Evolutionary conservation across 768 basidiomycete genomes (phyloP), one percentile per base, ranked within the genome.

Genomic region (Pleurotus platypus): DNA sequence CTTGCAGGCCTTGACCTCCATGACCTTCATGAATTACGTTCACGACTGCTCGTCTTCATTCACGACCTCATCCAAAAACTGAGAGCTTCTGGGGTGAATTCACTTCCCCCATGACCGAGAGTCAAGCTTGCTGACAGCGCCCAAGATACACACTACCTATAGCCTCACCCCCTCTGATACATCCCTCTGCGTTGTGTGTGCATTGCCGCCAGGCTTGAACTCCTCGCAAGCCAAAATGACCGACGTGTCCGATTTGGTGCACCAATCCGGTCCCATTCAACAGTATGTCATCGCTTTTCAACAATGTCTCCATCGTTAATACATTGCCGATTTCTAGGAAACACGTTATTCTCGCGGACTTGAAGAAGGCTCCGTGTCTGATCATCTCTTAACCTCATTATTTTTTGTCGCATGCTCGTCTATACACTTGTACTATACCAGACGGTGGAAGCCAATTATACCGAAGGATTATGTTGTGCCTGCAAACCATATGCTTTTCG

Each of bases 11-110:
- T 81, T 60, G 86, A 89, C 68, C 75, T 89, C 30, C 80, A 88
- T 64, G 88, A 90, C 70, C 75, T 89, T 57, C 75, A 89, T 55
- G 82, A 86, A 62, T 68, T 88, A 40, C 81, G 83, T 46, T 78
- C 85, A 47, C 79, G 83, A 46, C 80, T 82, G 42, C 73, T 90
- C 12, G 61, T 79, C 24, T 85, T 87, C 68, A 77, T 89, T 42
- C 88, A 89, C 64, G 77, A 83, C 60, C 72, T 88, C 27, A 64
- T 87, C 43, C 79, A 82, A 61, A 77, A 79, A 3, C 77, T 90
- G 43, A 80, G 81, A 40, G 76, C 80, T 2, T 76, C 79, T 56
- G 87, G 86, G 63, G 87, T 90, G 63, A 64, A 80, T 69, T 56
- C 56, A 22, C 40, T 11, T 27, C 54, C 26, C 50, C 38, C 47